Evolutionary conservation across 805 yeast genomes (phyloP).

Genomic region (Hanseniaspora thailandica): DNA sequence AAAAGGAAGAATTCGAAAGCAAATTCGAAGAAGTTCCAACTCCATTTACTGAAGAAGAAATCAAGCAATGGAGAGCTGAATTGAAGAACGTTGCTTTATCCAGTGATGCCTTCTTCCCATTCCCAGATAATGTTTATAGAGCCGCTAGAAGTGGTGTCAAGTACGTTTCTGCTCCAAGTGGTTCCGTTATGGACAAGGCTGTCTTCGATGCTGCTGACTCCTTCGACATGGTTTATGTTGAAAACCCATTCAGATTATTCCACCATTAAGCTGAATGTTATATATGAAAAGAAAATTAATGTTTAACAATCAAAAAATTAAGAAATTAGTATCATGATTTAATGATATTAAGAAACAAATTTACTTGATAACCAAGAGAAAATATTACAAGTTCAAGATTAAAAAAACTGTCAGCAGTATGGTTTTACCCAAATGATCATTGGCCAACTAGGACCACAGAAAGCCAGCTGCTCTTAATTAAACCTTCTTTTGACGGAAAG

Average conservation of each 20-base stretch:
- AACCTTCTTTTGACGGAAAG: not conserved
- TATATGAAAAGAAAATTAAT: not conserved
- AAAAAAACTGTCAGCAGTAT: constrained; percentile 77
- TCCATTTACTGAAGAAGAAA: constrained; percentile 73
- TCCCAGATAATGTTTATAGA: constrained; percentile 97
- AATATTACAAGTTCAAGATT: not conserved
- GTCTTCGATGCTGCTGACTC: constrained; percentile 94
- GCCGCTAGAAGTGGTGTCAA: constrained; percentile 95
- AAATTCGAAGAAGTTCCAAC: constrained; percentile 75
- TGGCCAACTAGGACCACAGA: constrained; percentile 56
- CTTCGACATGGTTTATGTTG: constrained; percentile 79
- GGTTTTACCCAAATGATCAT: constrained; percentile 99
- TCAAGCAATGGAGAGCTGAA: constrained; percentile 73
- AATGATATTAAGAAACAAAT: not conserved
- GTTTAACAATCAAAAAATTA: not conserved
- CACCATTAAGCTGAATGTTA: constrained; percentile 53
- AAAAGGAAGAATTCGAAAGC: constrained; percentile 79
- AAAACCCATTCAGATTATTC: constrained; percentile 94
- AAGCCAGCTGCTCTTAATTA: constrained; percentile 9
- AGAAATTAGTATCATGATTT: not conserved
- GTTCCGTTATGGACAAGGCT: constrained; percentile 94
- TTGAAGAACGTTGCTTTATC: constrained; percentile 80
- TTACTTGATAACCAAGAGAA: not conserved
- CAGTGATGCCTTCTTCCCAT: constrained; percentile 99
- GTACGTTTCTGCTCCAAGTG: constrained; percentile 92